phyloP scores from a whole-genome alignment of 2,329 filamentous ascomycete species.

The Teratosphaeriaceae sp. region DNA sequence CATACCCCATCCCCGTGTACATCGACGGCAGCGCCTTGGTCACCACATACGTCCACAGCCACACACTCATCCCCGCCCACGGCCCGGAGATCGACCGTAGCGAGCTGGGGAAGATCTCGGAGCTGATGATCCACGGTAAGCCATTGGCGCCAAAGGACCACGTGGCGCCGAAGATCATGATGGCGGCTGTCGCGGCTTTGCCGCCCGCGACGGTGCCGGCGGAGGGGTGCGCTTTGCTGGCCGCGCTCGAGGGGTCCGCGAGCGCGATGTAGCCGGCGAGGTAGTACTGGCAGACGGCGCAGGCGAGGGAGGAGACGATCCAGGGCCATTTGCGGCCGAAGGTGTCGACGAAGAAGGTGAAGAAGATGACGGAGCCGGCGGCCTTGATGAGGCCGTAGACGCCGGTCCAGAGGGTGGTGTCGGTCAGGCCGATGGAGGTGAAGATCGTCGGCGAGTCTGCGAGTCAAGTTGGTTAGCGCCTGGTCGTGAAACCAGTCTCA shows the following conservation, averaged over 20 bases:
- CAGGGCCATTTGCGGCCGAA: conserved; percentile 37
- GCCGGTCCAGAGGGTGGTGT: conserved; percentile 42
- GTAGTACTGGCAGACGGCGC: conserved; percentile 33
- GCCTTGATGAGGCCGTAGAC: conserved; percentile 51
- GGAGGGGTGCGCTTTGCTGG: conserved; percentile 41
- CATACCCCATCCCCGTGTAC: conserved; percentile 32
- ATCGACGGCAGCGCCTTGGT: conserved; percentile 37
- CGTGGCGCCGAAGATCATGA: conserved; percentile 34
- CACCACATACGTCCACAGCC: conserved; percentile 33
- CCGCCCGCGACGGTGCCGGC: conserved; percentile 31
- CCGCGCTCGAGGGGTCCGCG: conserved; percentile 21
- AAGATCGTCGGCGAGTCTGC: conserved; percentile 50
- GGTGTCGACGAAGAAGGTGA: conserved; percentile 46
- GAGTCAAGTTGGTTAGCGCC: too few relatives aligned
- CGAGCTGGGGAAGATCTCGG: conserved; percentile 37
- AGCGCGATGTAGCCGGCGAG: conserved; percentile 25
- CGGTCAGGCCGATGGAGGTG: conserved; percentile 42
- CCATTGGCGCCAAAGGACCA: conserved; percentile 46
- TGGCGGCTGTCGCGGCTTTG: conserved; percentile 34
- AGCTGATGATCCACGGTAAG: conserved; percentile 44
- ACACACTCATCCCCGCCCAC: conserved; percentile 30
- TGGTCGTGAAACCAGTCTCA: conserved; percentile 31
- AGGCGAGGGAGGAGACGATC: conserved; percentile 29
- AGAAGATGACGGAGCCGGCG: conserved; percentile 43
- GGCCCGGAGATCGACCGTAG: conserved; percentile 34